phyloP scores from a whole-genome alignment of 1,284 basidiomycete species.

The Athelia sp. region DNA sequence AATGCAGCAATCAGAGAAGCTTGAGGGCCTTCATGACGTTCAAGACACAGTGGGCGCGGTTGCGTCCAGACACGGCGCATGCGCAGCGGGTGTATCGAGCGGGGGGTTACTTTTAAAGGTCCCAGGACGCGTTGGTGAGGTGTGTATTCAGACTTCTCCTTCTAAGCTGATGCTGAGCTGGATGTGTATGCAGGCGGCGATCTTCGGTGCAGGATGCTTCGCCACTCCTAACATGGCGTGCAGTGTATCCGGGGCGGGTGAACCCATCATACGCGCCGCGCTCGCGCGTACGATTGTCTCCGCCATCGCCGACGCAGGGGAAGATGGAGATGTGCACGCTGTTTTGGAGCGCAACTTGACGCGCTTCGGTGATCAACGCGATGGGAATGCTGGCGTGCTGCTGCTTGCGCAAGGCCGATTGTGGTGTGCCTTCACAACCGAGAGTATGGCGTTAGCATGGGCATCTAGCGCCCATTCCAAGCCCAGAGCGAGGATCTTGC shows the following conservation, averaged over 20 bases:
- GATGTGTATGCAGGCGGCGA: conserved; percentile 40
- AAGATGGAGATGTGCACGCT: conserved; percentile 35
- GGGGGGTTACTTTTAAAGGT: conserved; percentile 70
- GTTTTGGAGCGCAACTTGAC: conserved; percentile 31
- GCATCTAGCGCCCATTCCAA: conserved; percentile 33
- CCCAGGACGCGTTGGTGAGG: conserved; percentile 68
- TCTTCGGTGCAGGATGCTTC: conserved; percentile 60
- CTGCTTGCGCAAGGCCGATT: conserved; percentile 50
- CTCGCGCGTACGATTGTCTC: conserved; percentile 41
- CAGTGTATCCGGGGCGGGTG: conserved; percentile 65
- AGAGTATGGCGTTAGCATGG: conserved; percentile 74
- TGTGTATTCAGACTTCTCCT: conserved; percentile 20
- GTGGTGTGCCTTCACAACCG: conserved; percentile 80
- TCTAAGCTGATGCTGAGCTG: conserved; percentile 4
- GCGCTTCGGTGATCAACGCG: conserved; percentile 22
- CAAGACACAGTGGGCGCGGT: conserved; percentile 79
- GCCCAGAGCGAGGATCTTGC: conserved; percentile 37
- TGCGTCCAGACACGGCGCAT: conserved; percentile 20
- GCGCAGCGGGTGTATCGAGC: conserved; percentile 69
- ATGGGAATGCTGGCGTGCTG: conserved; percentile 36
- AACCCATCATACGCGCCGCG: conserved; percentile 40
- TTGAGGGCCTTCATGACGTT: conserved; percentile 23
- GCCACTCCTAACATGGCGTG: conserved; percentile 42
- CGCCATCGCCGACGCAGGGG: conserved; percentile 15
- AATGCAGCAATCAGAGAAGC: conserved; percentile 4